phyloP scores from a whole-genome alignment of 805 yeast genomes.

The Zygoascus tannicola region DNA sequence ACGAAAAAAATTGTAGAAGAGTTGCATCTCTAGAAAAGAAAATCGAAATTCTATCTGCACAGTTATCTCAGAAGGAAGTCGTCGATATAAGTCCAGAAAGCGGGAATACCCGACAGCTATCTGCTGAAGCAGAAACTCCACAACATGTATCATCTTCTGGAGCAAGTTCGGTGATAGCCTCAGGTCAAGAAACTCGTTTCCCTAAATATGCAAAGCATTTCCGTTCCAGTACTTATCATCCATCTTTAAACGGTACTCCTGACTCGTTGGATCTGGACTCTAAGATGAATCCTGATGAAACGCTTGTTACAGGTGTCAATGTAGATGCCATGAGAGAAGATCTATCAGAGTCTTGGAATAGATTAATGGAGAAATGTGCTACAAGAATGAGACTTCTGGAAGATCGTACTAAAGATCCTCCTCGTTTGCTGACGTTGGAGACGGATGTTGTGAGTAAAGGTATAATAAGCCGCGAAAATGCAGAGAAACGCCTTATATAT shows the following conservation, averaged over 20 bases:
- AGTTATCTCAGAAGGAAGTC: not conserved
- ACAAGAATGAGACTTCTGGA: slow-evolving; percentile 12
- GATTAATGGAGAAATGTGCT: slow-evolving; percentile 7
- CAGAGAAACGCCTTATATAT: slow-evolving; percentile 40
- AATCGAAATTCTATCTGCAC: slow-evolving; percentile 19
- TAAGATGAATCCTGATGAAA: not conserved
- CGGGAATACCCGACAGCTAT: not conserved
- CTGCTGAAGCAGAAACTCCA: no score
- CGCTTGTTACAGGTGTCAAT: slow-evolving; percentile 10
- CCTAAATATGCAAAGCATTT: not conserved
- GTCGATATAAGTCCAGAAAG: not conserved
- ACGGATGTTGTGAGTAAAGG: slow-evolving; percentile 43
- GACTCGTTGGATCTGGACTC: slow-evolving; percentile 7
- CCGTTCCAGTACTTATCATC: slow-evolving; percentile 3
- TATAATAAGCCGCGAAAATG: slow-evolving; percentile 49
- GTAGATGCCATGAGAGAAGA: slow-evolving; percentile 14
- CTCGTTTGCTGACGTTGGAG: slow-evolving; percentile 13
- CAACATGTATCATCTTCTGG: not conserved
- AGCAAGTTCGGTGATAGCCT: not conserved
- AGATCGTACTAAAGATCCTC: not conserved
- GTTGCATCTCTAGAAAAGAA: slow-evolving; percentile 29
- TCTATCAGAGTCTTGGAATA: slow-evolving; percentile 15
- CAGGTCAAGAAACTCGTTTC: not conserved
- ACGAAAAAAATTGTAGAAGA: no score
- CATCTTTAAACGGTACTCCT: slow-evolving; percentile 16